These are phyloP conservation scores for Geranium brycei DNA, from an alignment of 345 rosid species.

Conservation along the genomic window DNA sequence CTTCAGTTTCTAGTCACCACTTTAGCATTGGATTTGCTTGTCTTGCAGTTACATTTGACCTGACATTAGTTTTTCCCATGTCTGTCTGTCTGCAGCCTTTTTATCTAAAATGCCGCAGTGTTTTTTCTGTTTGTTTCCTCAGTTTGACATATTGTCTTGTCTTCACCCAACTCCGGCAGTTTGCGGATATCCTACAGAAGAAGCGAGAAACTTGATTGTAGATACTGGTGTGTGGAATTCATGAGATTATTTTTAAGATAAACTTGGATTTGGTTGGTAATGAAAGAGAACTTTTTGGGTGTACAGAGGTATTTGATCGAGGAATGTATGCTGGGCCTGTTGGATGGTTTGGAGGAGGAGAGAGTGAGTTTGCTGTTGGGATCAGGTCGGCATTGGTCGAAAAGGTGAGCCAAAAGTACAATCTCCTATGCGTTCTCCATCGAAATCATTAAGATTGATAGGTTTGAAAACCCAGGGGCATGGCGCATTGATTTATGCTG, in stretches of 20 bases:
- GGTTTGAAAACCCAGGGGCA: constrained; percentile 30
- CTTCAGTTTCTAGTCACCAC: too few relatives aligned
- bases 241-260: background rate
- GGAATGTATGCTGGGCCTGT: constrained; percentile 96
- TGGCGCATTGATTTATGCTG: constrained; percentile 73
- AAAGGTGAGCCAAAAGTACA: constrained; percentile 30
- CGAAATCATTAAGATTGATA: too few relatives aligned
- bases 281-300: background rate
- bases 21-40: too few relatives aligned
- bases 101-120: background rate
- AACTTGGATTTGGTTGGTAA: background rate
- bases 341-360: constrained; percentile 93
- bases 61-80: too few relatives aligned
- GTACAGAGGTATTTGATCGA: constrained; percentile 67
- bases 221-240: constrained; percentile 38
- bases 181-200: constrained; percentile 74
- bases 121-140: constrained; percentile 12
- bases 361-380: constrained; percentile 89
- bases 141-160: constrained; percentile 63
- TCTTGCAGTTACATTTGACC: too few relatives aligned
- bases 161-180: constrained; percentile 90
- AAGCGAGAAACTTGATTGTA: constrained; percentile 61
- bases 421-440: background rate
- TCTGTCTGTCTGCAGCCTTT: too few relatives aligned
- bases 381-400: constrained; percentile 77